These are phyloP conservation scores for Trichoderma asperelloides DNA, from an alignment of 495 filamentous ascomycete species.

Conservation along the genomic window DNA sequence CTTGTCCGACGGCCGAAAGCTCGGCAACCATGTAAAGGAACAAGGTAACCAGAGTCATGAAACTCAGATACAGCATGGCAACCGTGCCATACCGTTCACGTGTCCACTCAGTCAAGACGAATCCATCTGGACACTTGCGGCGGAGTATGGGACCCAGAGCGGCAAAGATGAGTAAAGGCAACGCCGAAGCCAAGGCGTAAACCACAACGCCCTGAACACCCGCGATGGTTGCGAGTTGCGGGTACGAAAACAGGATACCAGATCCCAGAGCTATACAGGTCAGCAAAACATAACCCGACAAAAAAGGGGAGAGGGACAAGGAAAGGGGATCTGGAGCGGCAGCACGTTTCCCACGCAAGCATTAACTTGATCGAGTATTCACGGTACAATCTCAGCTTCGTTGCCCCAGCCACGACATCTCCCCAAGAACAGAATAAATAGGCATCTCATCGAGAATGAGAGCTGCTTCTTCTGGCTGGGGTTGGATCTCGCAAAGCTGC, in stretches of 20 bases:
- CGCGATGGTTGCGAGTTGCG: constrained; percentile 67
- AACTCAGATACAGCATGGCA: constrained; percentile 57
- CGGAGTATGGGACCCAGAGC: constrained; percentile 62
- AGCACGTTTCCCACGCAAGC: constrained; percentile 90
- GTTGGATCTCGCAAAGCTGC: constrained; percentile 39
- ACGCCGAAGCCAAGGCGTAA: constrained; percentile 58
- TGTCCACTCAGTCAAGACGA: constrained; percentile 74
- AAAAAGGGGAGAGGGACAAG: constrained; percentile 19
- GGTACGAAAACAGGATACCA: constrained; percentile 68
- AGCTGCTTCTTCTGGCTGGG: constrained; percentile 13
- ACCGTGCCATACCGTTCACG: constrained; percentile 59
- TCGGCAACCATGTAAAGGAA: constrained; percentile 79
- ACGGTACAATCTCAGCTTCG: constrained; percentile 87
- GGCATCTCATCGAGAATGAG: neutral
- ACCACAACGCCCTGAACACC: constrained; percentile 65
- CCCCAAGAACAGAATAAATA: constrained; percentile 10
- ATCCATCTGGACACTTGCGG: constrained; percentile 64
- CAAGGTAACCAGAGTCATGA: constrained; percentile 64
- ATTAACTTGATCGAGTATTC: constrained; percentile 90
- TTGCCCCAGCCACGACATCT: constrained; percentile 26
- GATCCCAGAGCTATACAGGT: constrained; percentile 59
- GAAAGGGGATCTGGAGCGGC: constrained; percentile 49
- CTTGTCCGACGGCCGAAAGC: constrained; percentile 64
- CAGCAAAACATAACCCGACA: constrained; percentile 15
- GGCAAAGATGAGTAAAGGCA: constrained; percentile 61